Conservation (phyloP, 129 eudicot species). For the Pittosporum tobira region DNA sequence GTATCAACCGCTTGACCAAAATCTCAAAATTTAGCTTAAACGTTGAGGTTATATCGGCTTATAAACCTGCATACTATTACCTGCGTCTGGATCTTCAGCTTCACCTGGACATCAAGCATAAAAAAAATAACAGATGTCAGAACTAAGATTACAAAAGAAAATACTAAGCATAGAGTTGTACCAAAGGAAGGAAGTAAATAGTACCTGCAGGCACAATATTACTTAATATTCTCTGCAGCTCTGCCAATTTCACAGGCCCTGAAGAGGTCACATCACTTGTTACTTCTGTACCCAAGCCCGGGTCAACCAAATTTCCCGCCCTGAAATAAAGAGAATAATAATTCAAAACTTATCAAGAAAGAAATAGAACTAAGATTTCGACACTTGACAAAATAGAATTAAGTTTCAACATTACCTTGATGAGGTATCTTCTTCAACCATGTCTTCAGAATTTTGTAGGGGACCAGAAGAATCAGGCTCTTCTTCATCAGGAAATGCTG, state of each 20-base stretch:
- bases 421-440: slow-evolving; percentile 62
- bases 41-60: not conserved
- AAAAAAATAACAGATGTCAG: slow-evolving; percentile 7
- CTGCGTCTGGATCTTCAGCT: slow-evolving; percentile 79
- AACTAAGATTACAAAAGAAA: slow-evolving; percentile 3
- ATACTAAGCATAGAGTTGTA: not conserved
- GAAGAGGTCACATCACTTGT: slow-evolving; percentile 86
- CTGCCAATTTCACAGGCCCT: slow-evolving; percentile 89
- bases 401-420: slow-evolving; percentile 61
- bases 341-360: not conserved
- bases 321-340: slow-evolving; percentile 25
- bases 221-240: slow-evolving; percentile 84
- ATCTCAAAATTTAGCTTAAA: not conserved
- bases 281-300: slow-evolving; percentile 71
- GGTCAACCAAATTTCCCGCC: slow-evolving; percentile 83
- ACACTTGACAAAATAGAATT: no score
- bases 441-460: slow-evolving; percentile 33
- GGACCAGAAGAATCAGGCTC: slow-evolving; percentile 35
- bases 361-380: no score
- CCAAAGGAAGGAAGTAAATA: not conserved
- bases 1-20: not conserved
- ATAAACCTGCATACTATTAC: slow-evolving; percentile 22
- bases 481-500: slow-evolving; percentile 52
- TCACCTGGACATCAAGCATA: slow-evolving; percentile 30
- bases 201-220: slow-evolving; percentile 77